A percentile compares a stretch with the other conserved stretches of the same genome.
phyloP scores from a whole-genome alignment of 352 stramenopile genomes.

The Phytophthora pluvialis region DNA sequence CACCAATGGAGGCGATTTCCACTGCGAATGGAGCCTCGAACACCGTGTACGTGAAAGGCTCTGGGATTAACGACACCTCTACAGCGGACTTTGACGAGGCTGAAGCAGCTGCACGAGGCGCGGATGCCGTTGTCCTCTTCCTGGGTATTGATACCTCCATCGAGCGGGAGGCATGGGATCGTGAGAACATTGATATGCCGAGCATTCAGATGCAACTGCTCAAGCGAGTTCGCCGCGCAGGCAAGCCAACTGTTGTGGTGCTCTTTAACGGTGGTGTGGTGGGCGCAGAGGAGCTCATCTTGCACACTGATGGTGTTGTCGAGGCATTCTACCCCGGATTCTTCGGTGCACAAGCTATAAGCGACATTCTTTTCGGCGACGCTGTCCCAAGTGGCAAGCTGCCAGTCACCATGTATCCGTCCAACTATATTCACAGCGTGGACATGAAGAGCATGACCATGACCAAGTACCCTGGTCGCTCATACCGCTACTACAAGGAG shows the following conservation, averaged over 20 bases:
- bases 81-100: constrained; percentile 61
- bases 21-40: constrained; percentile 50
- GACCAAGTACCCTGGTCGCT: constrained; percentile 87
- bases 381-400: constrained; percentile 84
- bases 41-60: constrained; percentile 47
- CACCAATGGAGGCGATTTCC: constrained; percentile 70
- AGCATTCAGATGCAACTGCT: constrained; percentile 81
- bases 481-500: constrained; percentile 93
- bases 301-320: constrained; percentile 69
- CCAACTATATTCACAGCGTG: constrained; percentile 75
- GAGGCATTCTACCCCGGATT: constrained; percentile 89
- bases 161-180: constrained; percentile 78
- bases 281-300: constrained; percentile 72
- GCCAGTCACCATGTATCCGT: constrained; percentile 88
- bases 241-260: constrained; percentile 81
- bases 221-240: constrained; percentile 60
- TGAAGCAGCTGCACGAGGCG: constrained; percentile 40
- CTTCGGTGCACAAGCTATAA: constrained; percentile 77
- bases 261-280: constrained; percentile 90
- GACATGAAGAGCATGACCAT: constrained; percentile 92
- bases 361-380: constrained; percentile 86
- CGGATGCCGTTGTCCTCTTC: constrained; percentile 76
- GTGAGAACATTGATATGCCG: constrained; percentile 74
- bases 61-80: constrained; percentile 69
- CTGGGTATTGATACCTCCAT: constrained; percentile 86